A percentile compares a stretch with the other conserved stretches of the same genome.
These are phyloP conservation scores for Sphaerulina populicola DNA, from an alignment of 2,329 filamentous ascomycete genomes.

Conservation along the genomic window DNA sequence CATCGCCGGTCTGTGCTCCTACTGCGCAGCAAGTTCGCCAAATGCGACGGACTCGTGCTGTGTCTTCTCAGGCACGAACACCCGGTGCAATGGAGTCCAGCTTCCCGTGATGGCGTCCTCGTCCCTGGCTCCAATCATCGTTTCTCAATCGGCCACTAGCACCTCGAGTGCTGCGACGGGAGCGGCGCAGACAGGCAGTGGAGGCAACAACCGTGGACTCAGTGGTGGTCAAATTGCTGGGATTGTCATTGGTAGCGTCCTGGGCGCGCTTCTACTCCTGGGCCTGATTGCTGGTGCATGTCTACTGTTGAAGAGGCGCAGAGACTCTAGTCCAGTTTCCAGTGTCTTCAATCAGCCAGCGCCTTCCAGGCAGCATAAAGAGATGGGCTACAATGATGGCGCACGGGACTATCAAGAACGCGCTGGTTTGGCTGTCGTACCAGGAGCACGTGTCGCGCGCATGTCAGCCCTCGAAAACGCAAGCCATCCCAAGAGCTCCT, in stretches of 20 bases:
- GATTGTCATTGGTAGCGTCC: conserved; percentile 72
- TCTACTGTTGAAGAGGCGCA: conserved; percentile 49
- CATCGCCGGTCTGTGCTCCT: conserved; percentile 69
- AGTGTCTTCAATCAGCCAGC: conserved; percentile 88
- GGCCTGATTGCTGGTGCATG: conserved; percentile 55
- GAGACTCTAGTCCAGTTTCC: conserved; percentile 52
- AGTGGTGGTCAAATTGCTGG: conserved; percentile 83
- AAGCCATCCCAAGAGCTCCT: conserved; percentile 44
- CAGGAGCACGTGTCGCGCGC: conserved; percentile 81
- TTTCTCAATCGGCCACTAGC: conserved; percentile 52
- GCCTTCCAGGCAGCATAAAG: conserved; percentile 40
- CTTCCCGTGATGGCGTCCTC: conserved; percentile 59
- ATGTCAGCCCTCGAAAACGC: conserved; percentile 89
- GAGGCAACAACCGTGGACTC: conserved; percentile 55
- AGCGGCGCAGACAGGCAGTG: conserved; percentile 31
- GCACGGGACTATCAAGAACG: conserved; percentile 31
- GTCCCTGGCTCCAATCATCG: conserved; percentile 51
- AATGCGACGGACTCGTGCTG: conserved; percentile 97
- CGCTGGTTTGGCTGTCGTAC: conserved; percentile 62
- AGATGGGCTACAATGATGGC: conserved; percentile 38
- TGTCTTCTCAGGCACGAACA: conserved; percentile 67
- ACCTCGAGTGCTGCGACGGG: conserved; percentile 18
- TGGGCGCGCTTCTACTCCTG: conserved; percentile 61
- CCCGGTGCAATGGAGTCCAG: conserved; percentile 64
- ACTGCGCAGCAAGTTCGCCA: conserved; percentile 71